Evolutionary conservation across 345 rosid species (phyloP), one percentile per base, ranked within the genome.

Genomic region (Garcia nutans): DNA sequence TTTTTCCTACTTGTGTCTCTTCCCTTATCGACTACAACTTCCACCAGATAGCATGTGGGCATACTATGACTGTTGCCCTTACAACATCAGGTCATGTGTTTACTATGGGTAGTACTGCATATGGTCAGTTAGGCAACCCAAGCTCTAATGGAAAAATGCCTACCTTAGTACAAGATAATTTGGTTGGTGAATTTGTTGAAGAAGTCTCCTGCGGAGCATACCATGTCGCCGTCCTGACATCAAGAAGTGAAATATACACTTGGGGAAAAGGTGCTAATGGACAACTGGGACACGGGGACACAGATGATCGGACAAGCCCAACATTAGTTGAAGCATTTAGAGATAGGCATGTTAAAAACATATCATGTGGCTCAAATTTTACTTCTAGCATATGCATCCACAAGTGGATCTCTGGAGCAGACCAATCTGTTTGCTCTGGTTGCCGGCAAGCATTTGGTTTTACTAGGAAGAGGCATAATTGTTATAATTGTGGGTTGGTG

Each of bases 231-330:
- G 88, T 92, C 54, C 77, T 96, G 70, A 93, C 99, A 45, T 93
- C 98, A 0, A 90, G 97, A 88, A 92, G 93, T 73, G 97, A 96
- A 88, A 91, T 96, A 5, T 92, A 89, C 79, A 92, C 98, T 77
- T 93, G 98, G 99, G 99, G 98, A 24, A 93, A 71, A 89, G 98
- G 98, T 22, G 86, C 91, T 24, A 93, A 90, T 61, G 98, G 99
- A 75, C 88, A 90, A 79, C 64, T 96, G 73, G 99, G 99, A 72
- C 99, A 92, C 59, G 97, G 99, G 9, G 98, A 96, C 71, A 72
- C 71, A 0, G 97, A 96, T 13, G 97, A 93, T 79, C 79, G 92
- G 71, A 89, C 70, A 76, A 81, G 78, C 11, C 98, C 99, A 60
- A 93, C 97, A 2, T 62, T 93, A 77, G 91, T 96, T 19, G 98